Conservation (phyloP, 306 rosid genomes). For the Calophaca sinica region DNA sequence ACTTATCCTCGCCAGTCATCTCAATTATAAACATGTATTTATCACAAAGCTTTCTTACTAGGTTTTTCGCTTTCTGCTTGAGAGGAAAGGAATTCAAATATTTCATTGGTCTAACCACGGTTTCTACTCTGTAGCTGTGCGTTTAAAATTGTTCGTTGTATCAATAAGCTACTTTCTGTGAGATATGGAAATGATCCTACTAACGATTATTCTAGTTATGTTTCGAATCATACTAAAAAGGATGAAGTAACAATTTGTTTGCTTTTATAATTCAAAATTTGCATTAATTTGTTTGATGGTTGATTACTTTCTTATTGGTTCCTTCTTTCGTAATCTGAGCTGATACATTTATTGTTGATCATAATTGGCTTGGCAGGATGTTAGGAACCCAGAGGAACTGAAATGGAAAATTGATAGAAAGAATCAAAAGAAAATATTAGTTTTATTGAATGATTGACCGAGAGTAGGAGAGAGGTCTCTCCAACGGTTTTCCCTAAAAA, state of each 20-base stretch:
- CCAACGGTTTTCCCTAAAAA: background rate
- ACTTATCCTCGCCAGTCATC: background rate
- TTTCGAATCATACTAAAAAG: background rate
- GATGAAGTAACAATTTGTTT: background rate
- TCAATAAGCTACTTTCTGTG: background rate
- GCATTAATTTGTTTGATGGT: background rate
- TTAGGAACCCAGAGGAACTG: background rate
- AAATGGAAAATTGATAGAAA: background rate
- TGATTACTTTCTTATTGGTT: background rate
- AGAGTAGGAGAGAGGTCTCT: too few relatives aligned
- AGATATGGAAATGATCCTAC: background rate
- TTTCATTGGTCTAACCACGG: constrained; percentile 11
- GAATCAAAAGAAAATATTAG: background rate
- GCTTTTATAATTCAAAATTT: background rate
- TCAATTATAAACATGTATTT: background rate
- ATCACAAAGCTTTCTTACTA: background rate
- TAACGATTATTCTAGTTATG: background rate
- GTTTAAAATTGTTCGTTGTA: constrained; percentile 9
- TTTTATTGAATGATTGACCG: background rate
- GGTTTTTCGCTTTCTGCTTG: background rate
- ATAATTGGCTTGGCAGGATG: background rate
- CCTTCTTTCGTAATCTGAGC: background rate
- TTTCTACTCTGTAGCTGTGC: background rate
- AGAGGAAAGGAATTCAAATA: constrained; percentile 16
- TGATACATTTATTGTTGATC: background rate